phyloP scores from a whole-genome alignment of 2,329 filamentous ascomycete species.

The Biscogniauxia mediterranea region DNA sequence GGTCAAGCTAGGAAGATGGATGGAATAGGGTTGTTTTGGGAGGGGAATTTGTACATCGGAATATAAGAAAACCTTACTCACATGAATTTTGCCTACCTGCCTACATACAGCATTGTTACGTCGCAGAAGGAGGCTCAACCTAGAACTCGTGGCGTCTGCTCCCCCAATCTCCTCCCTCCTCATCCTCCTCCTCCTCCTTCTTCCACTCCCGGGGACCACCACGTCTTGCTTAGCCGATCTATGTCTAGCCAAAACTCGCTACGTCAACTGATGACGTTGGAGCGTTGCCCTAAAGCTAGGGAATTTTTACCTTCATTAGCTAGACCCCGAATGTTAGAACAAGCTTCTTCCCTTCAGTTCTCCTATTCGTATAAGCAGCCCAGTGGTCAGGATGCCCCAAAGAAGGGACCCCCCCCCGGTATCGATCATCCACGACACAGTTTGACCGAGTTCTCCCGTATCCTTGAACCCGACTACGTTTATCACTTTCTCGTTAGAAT shows the following conservation, averaged over 20 bases:
- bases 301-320: conserved; percentile 13
- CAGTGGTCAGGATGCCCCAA: not conserved
- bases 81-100: not conserved
- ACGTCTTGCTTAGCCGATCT: conserved; percentile 5
- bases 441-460: not conserved
- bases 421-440: not conserved
- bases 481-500: not conserved
- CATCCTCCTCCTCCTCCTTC: not conserved
- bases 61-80: not conserved
- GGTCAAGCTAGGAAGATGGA: not conserved
- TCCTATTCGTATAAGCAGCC: not conserved
- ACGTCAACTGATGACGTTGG: conserved; percentile 16
- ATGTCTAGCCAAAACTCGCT: conserved; percentile 10
- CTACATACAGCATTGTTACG: not conserved
- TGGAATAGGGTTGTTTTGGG: not conserved
- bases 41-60: not conserved
- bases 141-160: not conserved
- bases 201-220: not conserved
- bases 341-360: conserved; percentile 3
- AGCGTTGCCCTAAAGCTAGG: conserved; percentile 3
- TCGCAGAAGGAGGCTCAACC: not conserved
- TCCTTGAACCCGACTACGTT: not conserved
- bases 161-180: no score
- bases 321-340: conserved; percentile 3
- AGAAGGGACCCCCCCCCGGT: not conserved